These are phyloP conservation scores for Plasmodium relictum DNA, from an alignment of 169 alveolate species.

Conservation along the genomic window DNA sequence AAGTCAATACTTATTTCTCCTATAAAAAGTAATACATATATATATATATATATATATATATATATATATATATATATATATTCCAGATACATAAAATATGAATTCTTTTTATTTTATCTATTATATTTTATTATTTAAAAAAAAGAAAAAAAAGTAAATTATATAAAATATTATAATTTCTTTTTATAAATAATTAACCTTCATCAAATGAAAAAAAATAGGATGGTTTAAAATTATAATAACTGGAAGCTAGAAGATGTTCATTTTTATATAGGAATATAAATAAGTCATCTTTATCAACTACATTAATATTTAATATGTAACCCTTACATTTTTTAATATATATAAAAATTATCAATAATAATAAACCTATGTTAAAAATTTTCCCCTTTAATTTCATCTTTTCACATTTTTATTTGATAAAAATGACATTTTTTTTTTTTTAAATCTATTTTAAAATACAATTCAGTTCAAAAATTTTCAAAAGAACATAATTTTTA, in stretches of 20 bases:
- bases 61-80: not conserved
- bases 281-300: conserved; percentile 73
- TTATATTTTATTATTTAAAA: not conserved
- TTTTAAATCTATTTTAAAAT: not conserved
- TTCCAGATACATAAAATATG: not conserved
- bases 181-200: conserved; percentile 23
- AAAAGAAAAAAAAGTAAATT: not conserved
- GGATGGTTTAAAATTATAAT: conserved; percentile 67
- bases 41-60: not conserved
- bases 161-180: not conserved
- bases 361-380: conserved; percentile 43
- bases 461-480: not conserved
- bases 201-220: conserved; percentile 68
- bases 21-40: not conserved
- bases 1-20: conserved; percentile 63
- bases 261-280: conserved; percentile 66
- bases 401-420: conserved; percentile 48
- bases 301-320: conserved; percentile 55
- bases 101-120: too few species aligned
- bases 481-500: too few species aligned
- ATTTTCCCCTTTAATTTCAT: conserved; percentile 48
- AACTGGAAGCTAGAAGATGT: conserved; percentile 68
- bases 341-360: conserved; percentile 37
- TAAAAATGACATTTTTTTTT: conserved; percentile 8
- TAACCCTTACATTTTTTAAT: conserved; percentile 53